Conservation (phyloP, 164 flowering plant genomes). For the Chloranthus sessilifolius region DNA sequence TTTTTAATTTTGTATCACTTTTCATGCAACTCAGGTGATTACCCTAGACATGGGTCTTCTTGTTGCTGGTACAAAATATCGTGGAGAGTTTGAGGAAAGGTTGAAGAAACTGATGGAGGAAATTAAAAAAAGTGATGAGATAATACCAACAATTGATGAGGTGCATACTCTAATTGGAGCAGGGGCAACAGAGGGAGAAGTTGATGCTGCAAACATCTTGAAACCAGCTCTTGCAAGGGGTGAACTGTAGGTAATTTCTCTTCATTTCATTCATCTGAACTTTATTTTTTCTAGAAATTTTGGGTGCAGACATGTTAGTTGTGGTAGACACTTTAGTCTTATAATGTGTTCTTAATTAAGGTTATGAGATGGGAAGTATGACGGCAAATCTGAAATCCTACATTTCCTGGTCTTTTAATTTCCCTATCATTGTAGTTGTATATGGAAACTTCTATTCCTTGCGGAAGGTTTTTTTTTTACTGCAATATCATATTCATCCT, state of each 20-base stretch:
- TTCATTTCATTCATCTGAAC: too few relatives aligned
- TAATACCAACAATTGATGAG: conserved; percentile 91
- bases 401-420: too few relatives aligned
- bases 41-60: conserved; percentile 95
- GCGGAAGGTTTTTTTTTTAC: too few relatives aligned
- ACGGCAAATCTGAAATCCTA: too few relatives aligned
- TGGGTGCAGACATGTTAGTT: too few relatives aligned
- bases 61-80: conserved; percentile 95
- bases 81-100: conserved; percentile 98
- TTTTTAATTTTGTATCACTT: not conserved
- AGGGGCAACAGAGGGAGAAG: conserved; percentile 96
- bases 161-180: conserved; percentile 98
- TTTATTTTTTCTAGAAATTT: too few relatives aligned
- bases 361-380: too few relatives aligned
- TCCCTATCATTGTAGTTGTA: too few relatives aligned
- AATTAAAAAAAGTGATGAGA: conserved; percentile 89
- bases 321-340: too few relatives aligned
- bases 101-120: conserved; percentile 93
- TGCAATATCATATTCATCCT: too few relatives aligned
- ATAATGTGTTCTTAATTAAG: too few relatives aligned
- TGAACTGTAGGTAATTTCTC: conserved; percentile 78
- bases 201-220: conserved; percentile 97
- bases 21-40: conserved; percentile 63
- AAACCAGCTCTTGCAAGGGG: conserved; percentile 99
- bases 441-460: too few relatives aligned